A percentile compares a stretch with the other conserved stretches of the same genome.
Evolutionary conservation across 768 basidiomycete species (phyloP).

Genomic region (Suillus plorans): DNA sequence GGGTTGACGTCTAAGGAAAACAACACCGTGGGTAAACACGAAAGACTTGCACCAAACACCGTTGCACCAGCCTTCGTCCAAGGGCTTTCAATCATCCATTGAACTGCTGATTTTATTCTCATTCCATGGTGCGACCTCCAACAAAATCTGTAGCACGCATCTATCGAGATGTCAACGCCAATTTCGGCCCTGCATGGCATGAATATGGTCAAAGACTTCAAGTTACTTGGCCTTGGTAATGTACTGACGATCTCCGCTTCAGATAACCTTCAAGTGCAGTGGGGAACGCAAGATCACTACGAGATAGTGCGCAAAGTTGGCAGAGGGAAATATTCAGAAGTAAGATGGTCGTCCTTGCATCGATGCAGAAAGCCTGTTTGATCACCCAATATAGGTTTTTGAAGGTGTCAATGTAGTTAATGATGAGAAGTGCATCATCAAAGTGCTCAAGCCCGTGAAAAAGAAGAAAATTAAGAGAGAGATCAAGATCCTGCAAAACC

Average conservation of each 20-base stretch:
- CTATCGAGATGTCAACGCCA: conserved; percentile 86
- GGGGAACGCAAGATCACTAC: conserved; percentile 97
- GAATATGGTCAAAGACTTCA: conserved; percentile 74
- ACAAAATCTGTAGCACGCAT: conserved; percentile 83
- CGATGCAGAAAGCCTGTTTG: conserved; percentile 14
- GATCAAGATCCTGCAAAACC: conserved; percentile 96
- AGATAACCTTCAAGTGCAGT: conserved; percentile 97
- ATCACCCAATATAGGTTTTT: conserved; percentile 60
- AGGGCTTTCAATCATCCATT: conserved; percentile 9
- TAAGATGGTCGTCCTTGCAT: conserved; percentile 30
- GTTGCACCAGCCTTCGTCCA: conserved; percentile 9
- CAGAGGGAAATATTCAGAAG: conserved; percentile 94
- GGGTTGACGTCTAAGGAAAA: neutral
- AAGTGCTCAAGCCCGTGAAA: conserved; percentile 98
- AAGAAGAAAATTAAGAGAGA: conserved; percentile 99
- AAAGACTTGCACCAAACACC: neutral
- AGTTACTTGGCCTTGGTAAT: neutral
- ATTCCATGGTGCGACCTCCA: conserved; percentile 66
- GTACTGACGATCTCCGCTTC: conserved; percentile 21
- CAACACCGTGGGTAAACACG: conserved; percentile 29
- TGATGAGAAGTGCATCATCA: conserved; percentile 96
- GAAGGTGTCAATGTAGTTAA: conserved; percentile 90
- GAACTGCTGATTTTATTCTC: conserved; percentile 9
- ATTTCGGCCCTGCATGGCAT: conserved; percentile 88
- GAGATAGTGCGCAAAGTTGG: conserved; percentile 97